These are phyloP conservation scores for Psilocybe subaeruginosa DNA, from an alignment of 768 basidiomycete species.

Conservation along the genomic window DNA sequence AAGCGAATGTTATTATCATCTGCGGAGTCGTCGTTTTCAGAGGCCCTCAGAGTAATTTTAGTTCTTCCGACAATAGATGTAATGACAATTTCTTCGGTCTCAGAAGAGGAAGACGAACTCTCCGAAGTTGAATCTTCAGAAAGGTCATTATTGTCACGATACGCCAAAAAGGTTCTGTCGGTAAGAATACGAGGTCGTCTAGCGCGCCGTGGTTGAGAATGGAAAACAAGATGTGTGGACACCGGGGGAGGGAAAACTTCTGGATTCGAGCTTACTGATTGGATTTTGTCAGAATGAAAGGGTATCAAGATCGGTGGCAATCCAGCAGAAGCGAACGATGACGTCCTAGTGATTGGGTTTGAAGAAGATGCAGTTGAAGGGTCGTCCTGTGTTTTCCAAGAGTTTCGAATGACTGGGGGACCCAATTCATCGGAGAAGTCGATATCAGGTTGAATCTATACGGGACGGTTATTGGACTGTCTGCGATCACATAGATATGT, in stretches of 20 bases:
- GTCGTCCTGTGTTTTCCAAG: constrained; percentile 49
- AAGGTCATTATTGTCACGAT: constrained; percentile 2
- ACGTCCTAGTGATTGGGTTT: constrained; percentile 6
- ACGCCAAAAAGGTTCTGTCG: constrained; percentile 16
- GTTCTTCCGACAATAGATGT: constrained; percentile 34
- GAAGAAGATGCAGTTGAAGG: constrained; percentile 8
- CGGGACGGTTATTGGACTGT: not conserved
- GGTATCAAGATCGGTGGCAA: constrained; percentile 16
- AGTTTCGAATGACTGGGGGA: constrained; percentile 61
- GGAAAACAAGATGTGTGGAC: constrained; percentile 34
- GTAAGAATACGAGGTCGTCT: constrained; percentile 15
- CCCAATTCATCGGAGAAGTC: constrained; percentile 70
- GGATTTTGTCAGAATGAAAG: constrained; percentile 14
- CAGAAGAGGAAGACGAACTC: constrained; percentile 30
- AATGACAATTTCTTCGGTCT: constrained; percentile 36
- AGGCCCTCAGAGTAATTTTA: constrained; percentile 38
- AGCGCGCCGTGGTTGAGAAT: constrained; percentile 20
- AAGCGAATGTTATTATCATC: constrained; percentile 52
- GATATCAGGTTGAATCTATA: constrained; percentile 60
- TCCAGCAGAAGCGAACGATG: constrained; percentile 8
- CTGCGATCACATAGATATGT: not conserved
- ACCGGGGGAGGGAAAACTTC: constrained; percentile 15
- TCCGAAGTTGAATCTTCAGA: constrained; percentile 26
- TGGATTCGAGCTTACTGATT: not conserved
- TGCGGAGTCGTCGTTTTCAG: constrained; percentile 29